Base-by-base conservation (phyloP, 2,329 filamentous ascomycete genomes). In the Phaeosphaeria sp. region DNA sequence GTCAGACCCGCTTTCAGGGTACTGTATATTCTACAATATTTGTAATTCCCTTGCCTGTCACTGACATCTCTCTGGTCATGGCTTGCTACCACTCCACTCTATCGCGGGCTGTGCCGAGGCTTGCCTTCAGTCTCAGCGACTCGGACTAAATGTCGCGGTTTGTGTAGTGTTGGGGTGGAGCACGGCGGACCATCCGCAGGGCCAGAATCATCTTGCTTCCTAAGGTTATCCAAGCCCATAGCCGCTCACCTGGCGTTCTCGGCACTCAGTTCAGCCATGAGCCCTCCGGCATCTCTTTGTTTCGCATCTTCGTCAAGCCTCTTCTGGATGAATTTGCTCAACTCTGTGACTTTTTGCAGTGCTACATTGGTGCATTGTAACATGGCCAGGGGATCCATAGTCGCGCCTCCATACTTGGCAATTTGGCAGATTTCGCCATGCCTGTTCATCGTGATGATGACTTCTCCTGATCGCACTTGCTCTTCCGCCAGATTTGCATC, bases 401-500 rank as follows among this genome's bases (percentile, higher is more conserved):
- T 86, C 20, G 86, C 84, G 23, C 95, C 95, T 22, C 94, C 93
- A 57, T 95, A 87, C 81, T 99, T 99, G 27, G 93, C 89, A 59
- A 97, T 86, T 77, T 96, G 92, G 70, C 93, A 96, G 42, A 97
- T 87, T 80, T 97, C 93, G 22, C 93, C 93, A 71, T 93, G 90
- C 72, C 88, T 88, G 78, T 97, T 97, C 77, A 97, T 84, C 54
- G 92, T 94, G 69, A 98, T 87, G 6, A 91, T 91, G 68, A 91
- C 87, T 76, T 89, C 88, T 55, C 87, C 89, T 41, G 89, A 85
- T 20, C 90, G 83, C 56, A 93, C 82, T 75, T 92, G 89, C 79
- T 95, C 91, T 79, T 95, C 91, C 41, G 91, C 77, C 75, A 87
- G 82, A 44, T 84, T 90, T 2, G 90, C 85, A 76, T 95, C 91